Evolutionary conservation across 495 filamentous ascomycete species (phyloP).

Genomic region (Rusavskia elegans): DNA sequence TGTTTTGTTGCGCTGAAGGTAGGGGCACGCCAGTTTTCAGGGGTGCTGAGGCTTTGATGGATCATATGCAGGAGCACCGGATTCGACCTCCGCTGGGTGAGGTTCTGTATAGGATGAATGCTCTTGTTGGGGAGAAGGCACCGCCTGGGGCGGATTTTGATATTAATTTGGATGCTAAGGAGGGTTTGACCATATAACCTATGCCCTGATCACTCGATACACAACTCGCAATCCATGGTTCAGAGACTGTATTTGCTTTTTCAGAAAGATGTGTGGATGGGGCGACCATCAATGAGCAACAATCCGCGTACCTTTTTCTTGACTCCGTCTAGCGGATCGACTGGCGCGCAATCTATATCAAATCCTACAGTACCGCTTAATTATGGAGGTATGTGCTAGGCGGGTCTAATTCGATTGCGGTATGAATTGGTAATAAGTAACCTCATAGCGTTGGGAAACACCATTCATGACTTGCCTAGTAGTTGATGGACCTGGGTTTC

Average conservation of each 20-base stretch:
- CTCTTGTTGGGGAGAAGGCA: conserved; percentile 20
- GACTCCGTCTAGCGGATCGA: no score
- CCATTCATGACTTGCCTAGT: no score
- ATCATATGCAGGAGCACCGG: conserved; percentile 24
- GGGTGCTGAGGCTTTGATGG: conserved; percentile 26
- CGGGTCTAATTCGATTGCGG: no score
- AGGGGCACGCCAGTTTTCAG: conserved; percentile 21
- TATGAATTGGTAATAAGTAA: no score
- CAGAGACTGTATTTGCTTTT: background rate
- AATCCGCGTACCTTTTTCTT: no score
- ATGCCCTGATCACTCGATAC: background rate
- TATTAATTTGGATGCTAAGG: conserved; percentile 19
- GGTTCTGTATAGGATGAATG: conserved; percentile 17
- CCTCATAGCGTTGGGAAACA: no score
- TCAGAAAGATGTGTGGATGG: no score
- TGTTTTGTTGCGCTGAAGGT: conserved; percentile 29
- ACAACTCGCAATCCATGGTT: background rate
- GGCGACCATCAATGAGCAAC: no score
- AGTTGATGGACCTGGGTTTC: no score
- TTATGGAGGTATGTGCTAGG: no score
- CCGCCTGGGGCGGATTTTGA: conserved; percentile 22
- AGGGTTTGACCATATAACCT: conserved; percentile 1
- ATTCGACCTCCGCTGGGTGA: conserved; percentile 14
- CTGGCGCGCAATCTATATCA: no score
- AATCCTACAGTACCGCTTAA: no score